Conservation (phyloP, 768 basidiomycete species). For the Pleurotus eryngii region DNA sequence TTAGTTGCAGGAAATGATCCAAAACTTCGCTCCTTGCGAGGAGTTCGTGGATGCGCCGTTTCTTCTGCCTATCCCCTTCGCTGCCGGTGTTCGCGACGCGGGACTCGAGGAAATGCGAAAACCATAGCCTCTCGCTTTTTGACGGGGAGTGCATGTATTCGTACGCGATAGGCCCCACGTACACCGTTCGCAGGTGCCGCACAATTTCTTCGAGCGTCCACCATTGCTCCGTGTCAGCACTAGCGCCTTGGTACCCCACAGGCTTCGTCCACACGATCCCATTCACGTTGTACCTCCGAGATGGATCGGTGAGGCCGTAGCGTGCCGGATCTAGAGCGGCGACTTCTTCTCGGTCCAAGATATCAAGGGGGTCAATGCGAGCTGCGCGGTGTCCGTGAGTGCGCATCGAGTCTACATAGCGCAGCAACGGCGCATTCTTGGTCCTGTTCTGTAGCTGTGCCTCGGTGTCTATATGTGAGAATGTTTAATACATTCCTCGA, state of each 20-base stretch:
- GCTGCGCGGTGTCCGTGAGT: conserved; percentile 84
- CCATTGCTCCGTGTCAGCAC: conserved; percentile 32
- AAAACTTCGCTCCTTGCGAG: conserved; percentile 76
- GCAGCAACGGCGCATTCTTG: conserved; percentile 72
- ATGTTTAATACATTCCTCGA: not conserved
- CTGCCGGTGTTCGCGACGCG: conserved; percentile 26
- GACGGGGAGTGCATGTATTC: conserved; percentile 91
- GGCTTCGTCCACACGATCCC: conserved; percentile 78
- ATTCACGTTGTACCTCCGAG: conserved; percentile 62
- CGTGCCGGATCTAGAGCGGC: conserved; percentile 73
- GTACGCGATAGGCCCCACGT: conserved; percentile 84
- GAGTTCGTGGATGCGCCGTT: conserved; percentile 61
- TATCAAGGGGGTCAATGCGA: conserved; percentile 81
- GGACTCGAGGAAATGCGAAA: conserved; percentile 81
- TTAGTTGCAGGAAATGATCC: conserved; percentile 81
- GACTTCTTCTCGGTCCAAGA: conserved; percentile 80
- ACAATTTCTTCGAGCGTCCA: conserved; percentile 75
- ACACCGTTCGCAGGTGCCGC: conserved; percentile 64
- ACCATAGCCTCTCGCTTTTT: conserved; percentile 87
- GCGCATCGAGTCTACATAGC: conserved; percentile 88
- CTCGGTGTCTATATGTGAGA: conserved; percentile 46
- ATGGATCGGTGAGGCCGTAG: conserved; percentile 64
- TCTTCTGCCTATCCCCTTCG: conserved; percentile 30
- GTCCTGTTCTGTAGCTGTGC: conserved; percentile 66
- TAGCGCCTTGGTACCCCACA: conserved; percentile 25